Evolutionary conservation across 1,284 basidiomycete genomes (phyloP).

Genomic region (Apiotrichum laibachii): DNA sequence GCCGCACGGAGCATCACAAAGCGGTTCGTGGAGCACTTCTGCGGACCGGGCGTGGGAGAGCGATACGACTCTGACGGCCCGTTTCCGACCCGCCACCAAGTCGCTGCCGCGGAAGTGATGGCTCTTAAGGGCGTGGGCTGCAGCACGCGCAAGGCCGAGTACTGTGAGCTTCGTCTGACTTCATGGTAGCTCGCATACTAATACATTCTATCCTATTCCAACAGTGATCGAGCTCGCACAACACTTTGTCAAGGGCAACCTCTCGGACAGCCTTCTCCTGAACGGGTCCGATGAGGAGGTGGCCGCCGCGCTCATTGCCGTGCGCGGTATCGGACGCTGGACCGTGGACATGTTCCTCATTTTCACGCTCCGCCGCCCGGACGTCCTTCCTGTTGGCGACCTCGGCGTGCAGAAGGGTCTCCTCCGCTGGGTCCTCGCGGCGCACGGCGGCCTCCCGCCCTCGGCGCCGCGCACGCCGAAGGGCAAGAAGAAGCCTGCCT

Average conservation of each 20-base stretch:
- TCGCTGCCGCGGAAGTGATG: constrained; percentile 60
- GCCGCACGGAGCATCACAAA: constrained; percentile 84
- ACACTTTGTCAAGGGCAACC: constrained; percentile 70
- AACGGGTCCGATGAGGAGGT: constrained; percentile 71
- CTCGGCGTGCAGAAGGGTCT: constrained; percentile 77
- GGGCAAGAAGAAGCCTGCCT: constrained; percentile 1
- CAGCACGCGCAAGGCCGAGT: constrained; percentile 78
- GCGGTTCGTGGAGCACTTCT: constrained; percentile 72
- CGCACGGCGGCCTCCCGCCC: constrained; percentile 54
- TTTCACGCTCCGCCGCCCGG: constrained; percentile 74
- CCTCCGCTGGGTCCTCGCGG: constrained; percentile 68
- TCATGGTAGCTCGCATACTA: neutral
- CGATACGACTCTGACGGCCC: constrained; percentile 23
- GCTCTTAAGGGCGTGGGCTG: constrained; percentile 68
- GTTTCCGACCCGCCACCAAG: constrained; percentile 70
- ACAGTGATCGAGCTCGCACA: constrained; percentile 72
- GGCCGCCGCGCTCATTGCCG: constrained; percentile 67
- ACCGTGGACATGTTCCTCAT: constrained; percentile 85
- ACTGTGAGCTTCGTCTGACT: constrained; percentile 56
- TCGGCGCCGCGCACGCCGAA: constrained; percentile 43
- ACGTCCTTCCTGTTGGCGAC: constrained; percentile 79
- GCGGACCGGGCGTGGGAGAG: constrained; percentile 50
- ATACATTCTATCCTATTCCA: neutral
- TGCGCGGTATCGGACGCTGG: constrained; percentile 70
- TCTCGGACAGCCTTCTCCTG: constrained; percentile 68